phyloP scores from a whole-genome alignment of 1,139 yeast genomes.

The Blastobotrys buckinghamii region DNA sequence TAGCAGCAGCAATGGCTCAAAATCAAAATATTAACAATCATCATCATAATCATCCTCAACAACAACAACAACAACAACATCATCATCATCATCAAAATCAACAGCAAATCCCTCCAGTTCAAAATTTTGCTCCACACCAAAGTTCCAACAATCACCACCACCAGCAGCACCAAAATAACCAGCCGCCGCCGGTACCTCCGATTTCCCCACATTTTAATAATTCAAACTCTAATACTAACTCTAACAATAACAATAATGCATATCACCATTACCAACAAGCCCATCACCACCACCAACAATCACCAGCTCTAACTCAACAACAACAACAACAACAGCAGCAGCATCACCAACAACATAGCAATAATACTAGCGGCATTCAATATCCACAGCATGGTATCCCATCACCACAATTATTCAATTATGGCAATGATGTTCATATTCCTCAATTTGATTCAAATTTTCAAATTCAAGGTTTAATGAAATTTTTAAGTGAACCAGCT shows the following conservation, averaged over 20 bases:
- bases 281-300: constrained; percentile 10
- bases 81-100: not conserved
- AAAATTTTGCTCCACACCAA: not conserved
- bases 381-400: not conserved
- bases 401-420: not conserved
- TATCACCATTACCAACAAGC: not conserved
- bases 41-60: not conserved
- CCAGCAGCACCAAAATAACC: not conserved
- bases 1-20: not conserved
- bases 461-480: constrained; percentile 18
- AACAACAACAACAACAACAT: not conserved
- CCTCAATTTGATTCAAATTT: constrained; percentile 23
- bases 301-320: constrained; percentile 2
- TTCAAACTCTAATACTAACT: not conserved
- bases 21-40: not conserved
- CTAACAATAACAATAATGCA: not conserved
- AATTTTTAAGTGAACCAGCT: constrained; percentile 18
- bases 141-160: not conserved
- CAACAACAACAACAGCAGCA: constrained; percentile 8
- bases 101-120: not conserved
- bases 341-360: not conserved
- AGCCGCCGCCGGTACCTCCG: constrained; percentile 2
- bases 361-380: too few relatives aligned
- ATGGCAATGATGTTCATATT: constrained; percentile 5
- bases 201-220: constrained; percentile 7